Base-by-base conservation (phyloP, 306 rosid species). In the Lathyrus oleraceus region DNA sequence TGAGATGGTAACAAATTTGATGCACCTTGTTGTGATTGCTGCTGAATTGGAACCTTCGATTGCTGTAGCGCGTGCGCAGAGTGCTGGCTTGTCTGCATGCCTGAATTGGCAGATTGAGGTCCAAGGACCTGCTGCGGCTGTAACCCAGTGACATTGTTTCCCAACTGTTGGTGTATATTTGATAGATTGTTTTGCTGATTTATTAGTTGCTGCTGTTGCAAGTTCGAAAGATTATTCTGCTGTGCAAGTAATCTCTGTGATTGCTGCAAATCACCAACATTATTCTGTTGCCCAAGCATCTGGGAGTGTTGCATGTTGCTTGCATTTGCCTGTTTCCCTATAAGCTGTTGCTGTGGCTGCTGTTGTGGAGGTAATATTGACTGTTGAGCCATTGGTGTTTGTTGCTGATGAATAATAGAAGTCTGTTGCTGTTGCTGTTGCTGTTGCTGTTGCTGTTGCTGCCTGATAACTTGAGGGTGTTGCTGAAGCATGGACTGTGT, bases 391-490 rank as follows among this genome's bases (percentile, higher is more conserved):
- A 87, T 77, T 42, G 89, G 65, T 27, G 85, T 36, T 78, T 84
- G 96, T 73, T 86, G 97, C 70, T 87, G 84, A 63, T 82, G 86
- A 86, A 59, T 83, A 73, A 91, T 77, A 14, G 95, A 81, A 63
- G 89, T 76, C 72, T 19, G 96, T 73, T 87, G 97, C 63, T 84
- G 96, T 36, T 81, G 97, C 81, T 79, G n/a, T n/a, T n/a, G n/a
- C n/a, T 19, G 96, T 73, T 87, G 97, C 63, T 84, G 96, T 36
- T 81, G 97, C 81, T 79, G n/a, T n/a, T n/a, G 95, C 87, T 84
- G 96, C 84, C 99, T 82, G n/a, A 89, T 86, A 82, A 86, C 89
- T 76, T 91, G 99, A 17, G 88, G 70, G 87, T 88, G 91, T 72
- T 89, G 99, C 76, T 87, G 99, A 78, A 95, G 89, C 83, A 91